phyloP scores from a whole-genome alignment of 345 rosid genomes.

The Gynandropsis gynandra region DNA sequence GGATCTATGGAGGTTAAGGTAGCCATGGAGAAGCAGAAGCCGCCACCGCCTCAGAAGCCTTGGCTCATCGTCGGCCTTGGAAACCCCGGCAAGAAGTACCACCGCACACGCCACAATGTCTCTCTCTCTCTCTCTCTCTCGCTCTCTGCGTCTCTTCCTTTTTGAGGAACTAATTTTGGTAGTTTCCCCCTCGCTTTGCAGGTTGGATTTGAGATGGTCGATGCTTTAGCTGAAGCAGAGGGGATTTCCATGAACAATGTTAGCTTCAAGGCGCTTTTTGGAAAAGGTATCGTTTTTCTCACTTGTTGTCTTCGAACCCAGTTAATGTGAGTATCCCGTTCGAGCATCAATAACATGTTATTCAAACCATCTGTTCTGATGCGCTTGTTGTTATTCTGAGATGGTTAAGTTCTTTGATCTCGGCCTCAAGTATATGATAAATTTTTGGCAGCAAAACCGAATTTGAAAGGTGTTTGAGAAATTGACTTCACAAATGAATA shows the following conservation, averaged over 20 bases:
- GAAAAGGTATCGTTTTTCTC: conserved; percentile 48
- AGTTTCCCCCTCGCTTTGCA: conserved; percentile 14
- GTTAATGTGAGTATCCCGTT: not conserved
- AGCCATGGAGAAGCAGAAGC: conserved; percentile 18
- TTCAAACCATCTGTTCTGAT: not conserved
- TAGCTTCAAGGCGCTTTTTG: conserved; percentile 62
- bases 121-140: not conserved
- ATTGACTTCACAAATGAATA: too few species aligned
- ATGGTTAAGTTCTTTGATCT: too few species aligned
- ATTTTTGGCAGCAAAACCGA: too few species aligned
- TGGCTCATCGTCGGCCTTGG: conserved; percentile 93
- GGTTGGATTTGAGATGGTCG: conserved; percentile 92
- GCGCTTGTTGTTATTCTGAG: not conserved
- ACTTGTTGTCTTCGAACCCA: not conserved
- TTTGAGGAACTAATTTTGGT: not conserved
- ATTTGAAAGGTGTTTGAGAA: too few species aligned
- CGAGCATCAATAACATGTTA: too few species aligned
- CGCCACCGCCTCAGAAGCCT: conserved; percentile 41
- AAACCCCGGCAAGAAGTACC: conserved; percentile 74
- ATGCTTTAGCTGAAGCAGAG: conserved; percentile 79
- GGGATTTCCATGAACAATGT: conserved; percentile 63
- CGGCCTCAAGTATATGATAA: too few species aligned
- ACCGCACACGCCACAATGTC: conserved; percentile 83
- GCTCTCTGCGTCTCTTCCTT: not conserved
- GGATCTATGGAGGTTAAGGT: conserved; percentile 10